Conservation (phyloP, 202 grass and related monocot genomes). For the Bolboschoenoplectus hybrid region DNA sequence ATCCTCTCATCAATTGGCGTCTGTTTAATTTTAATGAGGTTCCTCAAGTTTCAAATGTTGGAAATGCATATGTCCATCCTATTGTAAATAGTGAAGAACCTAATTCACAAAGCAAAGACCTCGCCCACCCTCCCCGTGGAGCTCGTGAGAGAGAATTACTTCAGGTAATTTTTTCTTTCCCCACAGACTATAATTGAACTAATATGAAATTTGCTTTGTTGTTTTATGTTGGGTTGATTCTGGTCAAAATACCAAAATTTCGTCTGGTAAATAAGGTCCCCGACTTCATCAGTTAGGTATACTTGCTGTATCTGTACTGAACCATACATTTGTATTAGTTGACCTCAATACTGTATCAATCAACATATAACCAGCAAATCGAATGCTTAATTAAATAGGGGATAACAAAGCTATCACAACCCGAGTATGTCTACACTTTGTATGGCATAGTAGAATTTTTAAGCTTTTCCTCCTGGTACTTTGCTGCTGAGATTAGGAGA, state of each 20-base stretch:
- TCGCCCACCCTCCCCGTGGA: conserved; percentile 75
- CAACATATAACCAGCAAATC: too few relatives aligned
- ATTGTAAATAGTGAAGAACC: conserved; percentile 83
- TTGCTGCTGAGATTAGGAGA: not conserved
- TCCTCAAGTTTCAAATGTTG: conserved; percentile 87
- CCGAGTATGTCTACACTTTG: too few relatives aligned
- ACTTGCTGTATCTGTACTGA: not conserved
- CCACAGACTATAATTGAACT: conserved; percentile 10
- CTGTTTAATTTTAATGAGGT: conserved; percentile 99
- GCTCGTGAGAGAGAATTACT: conserved; percentile 82
- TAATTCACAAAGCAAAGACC: conserved; percentile 54
- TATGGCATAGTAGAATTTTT: not conserved
- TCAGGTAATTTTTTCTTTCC: conserved; percentile 57
- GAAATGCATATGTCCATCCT: conserved; percentile 61
- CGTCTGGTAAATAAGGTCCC: not conserved
- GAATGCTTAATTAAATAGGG: not conserved
- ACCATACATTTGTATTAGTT: not conserved
- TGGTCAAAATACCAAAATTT: not conserved
- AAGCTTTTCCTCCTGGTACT: not conserved
- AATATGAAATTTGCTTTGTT: conserved; percentile 15
- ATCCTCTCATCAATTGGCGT: conserved; percentile 97
- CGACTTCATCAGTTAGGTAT: not conserved
- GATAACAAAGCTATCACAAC: not conserved
- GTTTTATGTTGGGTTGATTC: conserved; percentile 21
- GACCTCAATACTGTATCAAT: conserved; percentile 7